Evolutionary conservation across 768 basidiomycete genomes (phyloP).

Genomic region (Hygrocybe punicea): DNA sequence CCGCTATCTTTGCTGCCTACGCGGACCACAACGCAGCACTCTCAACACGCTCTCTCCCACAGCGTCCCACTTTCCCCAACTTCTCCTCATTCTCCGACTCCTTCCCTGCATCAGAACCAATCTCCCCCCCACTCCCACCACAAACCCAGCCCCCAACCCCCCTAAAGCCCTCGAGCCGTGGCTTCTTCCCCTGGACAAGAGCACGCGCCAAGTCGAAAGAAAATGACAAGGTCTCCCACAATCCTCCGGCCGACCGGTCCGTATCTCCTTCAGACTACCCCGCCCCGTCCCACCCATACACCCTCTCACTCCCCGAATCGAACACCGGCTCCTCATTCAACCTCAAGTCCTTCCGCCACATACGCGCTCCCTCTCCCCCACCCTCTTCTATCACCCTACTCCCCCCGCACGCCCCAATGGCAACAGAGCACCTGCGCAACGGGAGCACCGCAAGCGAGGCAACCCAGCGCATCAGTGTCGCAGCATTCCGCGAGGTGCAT

Average conservation of each 20-base stretch:
- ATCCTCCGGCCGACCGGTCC: constrained; percentile 14
- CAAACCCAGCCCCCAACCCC: neutral
- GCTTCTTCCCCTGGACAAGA: constrained; percentile 42
- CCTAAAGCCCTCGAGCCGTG: neutral
- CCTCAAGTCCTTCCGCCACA: constrained; percentile 70
- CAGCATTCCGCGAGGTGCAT: constrained; percentile 76
- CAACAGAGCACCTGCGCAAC: constrained; percentile 53
- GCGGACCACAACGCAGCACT: constrained; percentile 48
- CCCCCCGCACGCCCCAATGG: constrained; percentile 26
- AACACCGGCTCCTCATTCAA: constrained; percentile 51
- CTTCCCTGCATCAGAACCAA: constrained; percentile 32
- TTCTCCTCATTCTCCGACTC: constrained; percentile 14
- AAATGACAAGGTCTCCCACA: constrained; percentile 23
- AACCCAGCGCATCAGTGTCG: constrained; percentile 74
- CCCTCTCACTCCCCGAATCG: constrained; percentile 19
- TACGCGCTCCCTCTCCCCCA: constrained; percentile 45
- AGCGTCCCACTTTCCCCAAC: constrained; percentile 26
- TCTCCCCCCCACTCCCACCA: neutral
- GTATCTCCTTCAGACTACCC: constrained; percentile 31
- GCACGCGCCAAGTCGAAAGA: constrained; percentile 5
- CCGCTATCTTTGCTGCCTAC: constrained; percentile 60
- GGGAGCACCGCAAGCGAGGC: constrained; percentile 59
- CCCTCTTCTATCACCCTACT: too few species aligned
- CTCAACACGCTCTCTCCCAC: constrained; percentile 66
- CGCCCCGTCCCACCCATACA: constrained; percentile 21